Conservation (phyloP, 2,329 filamentous ascomycete species). For the Lasiodiplodia citricola region DNA sequence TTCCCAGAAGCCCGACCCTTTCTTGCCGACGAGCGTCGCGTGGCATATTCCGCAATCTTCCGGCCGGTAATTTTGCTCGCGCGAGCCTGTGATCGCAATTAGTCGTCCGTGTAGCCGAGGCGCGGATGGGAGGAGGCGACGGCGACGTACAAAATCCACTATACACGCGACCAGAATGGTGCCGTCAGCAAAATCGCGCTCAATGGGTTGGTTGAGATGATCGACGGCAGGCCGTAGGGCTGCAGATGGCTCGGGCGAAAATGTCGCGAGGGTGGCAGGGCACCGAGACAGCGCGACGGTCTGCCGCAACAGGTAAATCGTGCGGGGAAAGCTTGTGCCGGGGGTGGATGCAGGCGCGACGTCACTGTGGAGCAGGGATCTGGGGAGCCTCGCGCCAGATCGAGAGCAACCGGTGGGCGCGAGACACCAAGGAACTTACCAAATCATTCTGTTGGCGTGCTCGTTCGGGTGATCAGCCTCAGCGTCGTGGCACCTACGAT, state of each 20-base stretch:
- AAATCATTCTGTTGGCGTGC: conserved; percentile 85
- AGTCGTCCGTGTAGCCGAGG: neutral
- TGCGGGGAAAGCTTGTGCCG: conserved; percentile 19
- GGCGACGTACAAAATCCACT: conserved; percentile 34
- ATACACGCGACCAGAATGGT: neutral
- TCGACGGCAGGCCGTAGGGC: conserved; percentile 25
- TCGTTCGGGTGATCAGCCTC: conserved; percentile 75
- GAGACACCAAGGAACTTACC: conserved; percentile 49
- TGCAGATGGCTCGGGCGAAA: conserved; percentile 25
- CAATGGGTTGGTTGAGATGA: conserved; percentile 5
- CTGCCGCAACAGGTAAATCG: conserved; percentile 4
- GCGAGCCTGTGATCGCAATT: conserved; percentile 56
- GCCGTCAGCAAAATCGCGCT: conserved; percentile 22
- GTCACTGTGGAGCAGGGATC: conserved; percentile 16
- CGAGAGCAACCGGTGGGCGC: neutral
- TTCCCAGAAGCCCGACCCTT: conserved; percentile 79
- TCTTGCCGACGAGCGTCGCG: conserved; percentile 70
- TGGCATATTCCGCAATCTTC: conserved; percentile 79
- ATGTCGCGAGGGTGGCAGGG: conserved; percentile 16
- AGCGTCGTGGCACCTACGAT: conserved; percentile 70
- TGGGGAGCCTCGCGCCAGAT: conserved; percentile 20
- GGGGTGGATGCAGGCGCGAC: conserved; percentile 14
- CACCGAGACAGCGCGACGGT: conserved; percentile 12
- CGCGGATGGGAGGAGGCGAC: neutral
- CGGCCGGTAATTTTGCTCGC: conserved; percentile 79